These are phyloP conservation scores for Yamadazyma pseudoaaseri DNA, from an alignment of 1,139 yeast species.

Conservation along the genomic window DNA sequence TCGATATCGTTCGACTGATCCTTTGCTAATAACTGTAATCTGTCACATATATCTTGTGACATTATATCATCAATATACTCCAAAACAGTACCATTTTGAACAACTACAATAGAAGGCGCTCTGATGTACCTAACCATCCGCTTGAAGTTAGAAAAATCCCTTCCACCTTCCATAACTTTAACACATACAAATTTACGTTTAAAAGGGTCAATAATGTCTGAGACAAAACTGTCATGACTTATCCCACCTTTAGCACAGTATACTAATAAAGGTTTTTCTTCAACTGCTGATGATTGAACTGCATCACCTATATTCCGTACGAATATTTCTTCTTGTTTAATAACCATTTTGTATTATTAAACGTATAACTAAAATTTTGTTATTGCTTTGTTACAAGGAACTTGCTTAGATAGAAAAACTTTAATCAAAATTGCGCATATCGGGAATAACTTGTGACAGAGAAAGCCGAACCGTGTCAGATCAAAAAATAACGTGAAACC, in stretches of 20 bases:
- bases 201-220: conserved; percentile 8
- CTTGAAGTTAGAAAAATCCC: conserved; percentile 48
- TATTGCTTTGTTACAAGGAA: too few species aligned
- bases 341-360: too few species aligned
- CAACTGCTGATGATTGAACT: conserved; percentile 33
- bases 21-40: not conserved
- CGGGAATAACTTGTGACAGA: not conserved
- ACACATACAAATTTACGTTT: conserved; percentile 37
- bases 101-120: conserved; percentile 50
- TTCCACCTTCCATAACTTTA: conserved; percentile 41
- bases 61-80: conserved; percentile 18
- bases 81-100: conserved; percentile 45
- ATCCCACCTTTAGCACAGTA: conserved; percentile 23
- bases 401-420: too few species aligned
- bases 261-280: conserved; percentile 42
- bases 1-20: not conserved
- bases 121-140: conserved; percentile 47
- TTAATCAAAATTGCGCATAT: not conserved
- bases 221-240: not conserved
- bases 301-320: conserved; percentile 38
- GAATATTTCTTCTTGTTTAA: not conserved
- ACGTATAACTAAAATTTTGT: too few species aligned
- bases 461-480: conserved; percentile 3
- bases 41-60: conserved; percentile 7
- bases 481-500: not conserved